These are phyloP conservation scores for Neospermospora avenae DNA, from an alignment of 2,329 filamentous ascomycete species.

Conservation along the genomic window DNA sequence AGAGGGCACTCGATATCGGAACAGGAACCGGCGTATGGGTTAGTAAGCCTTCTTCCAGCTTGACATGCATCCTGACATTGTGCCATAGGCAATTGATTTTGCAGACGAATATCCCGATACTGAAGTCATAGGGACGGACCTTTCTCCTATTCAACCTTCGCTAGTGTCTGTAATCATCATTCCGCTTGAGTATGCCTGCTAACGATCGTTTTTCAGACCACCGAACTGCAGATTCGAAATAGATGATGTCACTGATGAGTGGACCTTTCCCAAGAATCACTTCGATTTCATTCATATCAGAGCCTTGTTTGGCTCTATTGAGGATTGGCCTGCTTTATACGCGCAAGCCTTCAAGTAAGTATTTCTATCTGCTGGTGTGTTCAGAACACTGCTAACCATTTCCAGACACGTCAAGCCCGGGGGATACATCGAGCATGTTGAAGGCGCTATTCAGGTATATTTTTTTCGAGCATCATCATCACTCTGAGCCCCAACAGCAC, in stretches of 20 bases:
- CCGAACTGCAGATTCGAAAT: slow-evolving; percentile 62
- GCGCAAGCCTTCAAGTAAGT: slow-evolving; percentile 46
- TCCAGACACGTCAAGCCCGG: slow-evolving; percentile 37
- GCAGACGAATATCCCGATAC: slow-evolving; percentile 34
- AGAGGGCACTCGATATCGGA: slow-evolving; percentile 40
- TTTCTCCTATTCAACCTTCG: slow-evolving; percentile 38
- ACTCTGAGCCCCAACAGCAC: not conserved
- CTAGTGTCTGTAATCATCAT: slow-evolving; percentile 30
- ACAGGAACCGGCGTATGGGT: slow-evolving; percentile 45
- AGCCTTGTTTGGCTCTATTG: slow-evolving; percentile 54
- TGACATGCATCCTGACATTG: not conserved
- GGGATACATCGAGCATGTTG: slow-evolving; percentile 37
- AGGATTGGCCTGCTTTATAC: slow-evolving; percentile 54
- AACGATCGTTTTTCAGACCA: slow-evolving; percentile 35
- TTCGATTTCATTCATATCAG: slow-evolving; percentile 61
- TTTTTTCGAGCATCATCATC: too few species aligned
- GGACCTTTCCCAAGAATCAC: slow-evolving; percentile 43
- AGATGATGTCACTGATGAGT: slow-evolving; percentile 52
- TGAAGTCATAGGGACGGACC: slow-evolving; percentile 34
- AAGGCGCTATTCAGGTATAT: slow-evolving; percentile 24
- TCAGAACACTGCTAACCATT: not conserved
- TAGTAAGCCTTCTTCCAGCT: not conserved
- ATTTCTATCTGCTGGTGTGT: not conserved
- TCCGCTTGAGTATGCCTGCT: not conserved
- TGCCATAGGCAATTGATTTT: slow-evolving; percentile 35